Evolutionary conservation across 148 eudicot species (phyloP).

Genomic region (Nyssa sinensis): DNA sequence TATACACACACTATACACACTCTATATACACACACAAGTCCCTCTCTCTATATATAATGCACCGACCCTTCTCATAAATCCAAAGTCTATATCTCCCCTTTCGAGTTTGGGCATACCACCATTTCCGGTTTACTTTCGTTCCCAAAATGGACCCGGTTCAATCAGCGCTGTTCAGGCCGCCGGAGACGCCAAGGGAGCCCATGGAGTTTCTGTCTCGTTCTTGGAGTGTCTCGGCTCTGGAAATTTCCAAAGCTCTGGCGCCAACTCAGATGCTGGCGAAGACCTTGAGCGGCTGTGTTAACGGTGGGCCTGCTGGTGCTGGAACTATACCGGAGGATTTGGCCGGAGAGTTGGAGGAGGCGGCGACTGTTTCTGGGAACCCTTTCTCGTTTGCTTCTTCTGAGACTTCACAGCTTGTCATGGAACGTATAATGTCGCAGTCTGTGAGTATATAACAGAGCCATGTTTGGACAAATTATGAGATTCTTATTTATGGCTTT

Average conservation of each 20-base stretch:
- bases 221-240: constrained; percentile 77
- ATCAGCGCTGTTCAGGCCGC: constrained; percentile 47
- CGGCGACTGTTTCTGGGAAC: constrained; percentile 38
- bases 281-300: constrained; percentile 1
- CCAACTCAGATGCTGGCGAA: constrained; percentile 37
- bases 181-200: constrained; percentile 76
- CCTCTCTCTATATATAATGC: too few relatives aligned
- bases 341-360: constrained; percentile 42
- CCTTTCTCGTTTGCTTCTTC: constrained; percentile 78
- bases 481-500: neutral
- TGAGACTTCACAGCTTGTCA: constrained; percentile 83
- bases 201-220: constrained; percentile 96
- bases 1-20: too few relatives aligned
- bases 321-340: constrained; percentile 49
- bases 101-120: too few relatives aligned
- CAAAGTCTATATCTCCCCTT: neutral
- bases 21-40: too few relatives aligned
- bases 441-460: constrained; percentile 50
- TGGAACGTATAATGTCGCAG: constrained; percentile 90
- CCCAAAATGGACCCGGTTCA: constrained; percentile 24
- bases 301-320: constrained; percentile 4
- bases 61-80: too few relatives aligned
- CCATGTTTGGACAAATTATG: constrained; percentile 3
- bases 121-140: too few relatives aligned
- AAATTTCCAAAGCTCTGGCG: constrained; percentile 66